Base-by-base conservation (phyloP, 345 rosid genomes). In the Citrus australasica region DNA sequence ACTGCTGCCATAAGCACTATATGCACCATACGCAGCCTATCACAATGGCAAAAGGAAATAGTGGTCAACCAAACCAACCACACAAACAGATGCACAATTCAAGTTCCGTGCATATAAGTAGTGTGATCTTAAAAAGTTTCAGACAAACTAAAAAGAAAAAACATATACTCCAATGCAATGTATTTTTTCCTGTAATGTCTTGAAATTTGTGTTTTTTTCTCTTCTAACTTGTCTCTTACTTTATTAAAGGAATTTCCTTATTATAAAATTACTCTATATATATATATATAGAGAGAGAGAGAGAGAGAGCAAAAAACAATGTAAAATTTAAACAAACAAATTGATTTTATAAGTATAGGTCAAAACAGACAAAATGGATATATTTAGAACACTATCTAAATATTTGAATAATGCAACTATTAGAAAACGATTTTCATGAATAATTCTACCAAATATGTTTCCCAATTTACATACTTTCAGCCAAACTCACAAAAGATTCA, bases 1-100 rank as follows among this genome's bases (percentile, higher is more conserved):
- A 77, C 89, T 86, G 72, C 92, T 79, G 9, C 91, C 89, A 81
- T 96, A 96, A 42, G 88, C 89, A 69, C 89, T 82, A 86, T 94
- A 96, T 58, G 93, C 86, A 76, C 92, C 84, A 78, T 93, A 93
- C 2, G 93, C 90, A 81, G 93, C 94, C 99, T 97, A 71, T 24
- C 10, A 62, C 64, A 69, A 77, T 8, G 53, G 40, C 9, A 28
- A 51, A 65, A 21, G 9, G 22, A 51, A 65, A 21, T 7, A 24
- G 16, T 11, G 5, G 56, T 46, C 30, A 75, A 38, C 38, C 64
- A 46, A 48, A 64, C 11, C 9, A 40, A 10, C 69, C 76, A 33
- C 24, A 7, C 67, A 40, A 38, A 5, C 13, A 37, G 56, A 65
- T 28, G 67, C 35, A 63, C 0, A 2, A 63, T 63, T 7, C 30